These are phyloP conservation scores for Hypseocharis bilobata DNA, from an alignment of 441 rosid genomes.

Conservation along the genomic window DNA sequence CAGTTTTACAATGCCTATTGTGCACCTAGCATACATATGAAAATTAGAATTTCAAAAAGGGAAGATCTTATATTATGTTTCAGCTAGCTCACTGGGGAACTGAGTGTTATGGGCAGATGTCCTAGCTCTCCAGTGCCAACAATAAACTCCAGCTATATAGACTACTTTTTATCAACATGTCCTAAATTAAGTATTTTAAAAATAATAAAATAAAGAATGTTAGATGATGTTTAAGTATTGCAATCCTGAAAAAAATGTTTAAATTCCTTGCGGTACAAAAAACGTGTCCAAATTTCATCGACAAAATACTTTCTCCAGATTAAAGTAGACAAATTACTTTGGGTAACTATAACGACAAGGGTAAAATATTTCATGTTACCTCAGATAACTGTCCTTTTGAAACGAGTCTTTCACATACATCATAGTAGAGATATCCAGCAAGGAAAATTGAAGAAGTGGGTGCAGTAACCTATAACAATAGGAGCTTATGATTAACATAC, in stretches of 20 bases:
- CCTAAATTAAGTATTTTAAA: too few relatives aligned
- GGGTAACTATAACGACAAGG: conserved; percentile 11
- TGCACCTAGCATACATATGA: too few relatives aligned
- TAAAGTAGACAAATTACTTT: not conserved
- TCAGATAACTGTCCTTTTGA: conserved; percentile 53
- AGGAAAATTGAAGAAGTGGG: conserved; percentile 42
- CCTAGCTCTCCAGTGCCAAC: too few relatives aligned
- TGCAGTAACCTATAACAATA: conserved; percentile 40
- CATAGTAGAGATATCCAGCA: conserved; percentile 74
- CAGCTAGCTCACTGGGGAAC: too few relatives aligned
- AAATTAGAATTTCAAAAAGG: too few relatives aligned
- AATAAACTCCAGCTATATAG: too few relatives aligned
- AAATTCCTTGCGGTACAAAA: not conserved
- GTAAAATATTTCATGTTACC: conserved; percentile 40
- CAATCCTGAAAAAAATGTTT: not conserved
- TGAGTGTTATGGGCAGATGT: too few relatives aligned
- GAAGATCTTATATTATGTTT: too few relatives aligned
- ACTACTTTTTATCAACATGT: too few relatives aligned
- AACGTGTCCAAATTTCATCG: not conserved
- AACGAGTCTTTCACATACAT: conserved; percentile 61
- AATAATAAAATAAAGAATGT: too few relatives aligned
- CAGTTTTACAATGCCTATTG: too few relatives aligned
- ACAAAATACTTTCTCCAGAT: not conserved
- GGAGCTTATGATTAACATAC: conserved; percentile 2
- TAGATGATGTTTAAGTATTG: not conserved